phyloP scores from a whole-genome alignment of 2,329 filamentous ascomycete genomes.

The Alternaria metachromatica region DNA sequence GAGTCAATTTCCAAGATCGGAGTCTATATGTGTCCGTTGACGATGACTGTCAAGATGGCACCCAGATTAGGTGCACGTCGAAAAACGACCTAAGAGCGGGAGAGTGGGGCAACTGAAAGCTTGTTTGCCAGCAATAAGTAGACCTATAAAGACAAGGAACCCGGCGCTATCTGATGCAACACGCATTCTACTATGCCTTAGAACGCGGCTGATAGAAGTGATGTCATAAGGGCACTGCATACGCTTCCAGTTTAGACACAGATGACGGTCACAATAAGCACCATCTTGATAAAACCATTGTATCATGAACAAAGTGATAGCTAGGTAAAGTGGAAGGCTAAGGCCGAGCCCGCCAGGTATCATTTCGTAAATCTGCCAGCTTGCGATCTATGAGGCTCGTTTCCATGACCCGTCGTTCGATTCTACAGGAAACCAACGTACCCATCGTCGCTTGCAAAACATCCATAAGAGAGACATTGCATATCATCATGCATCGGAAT shows the following conservation, averaged over 20 bases:
- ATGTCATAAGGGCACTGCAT: not conserved
- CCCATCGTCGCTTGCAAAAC: conserved; percentile 19
- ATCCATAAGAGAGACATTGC: conserved; percentile 23
- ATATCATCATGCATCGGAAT: conserved; percentile 6
- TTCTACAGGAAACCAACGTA: conserved; percentile 22
- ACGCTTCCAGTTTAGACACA: not conserved
- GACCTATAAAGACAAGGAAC: not conserved
- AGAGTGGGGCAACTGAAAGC: conserved; percentile 3
- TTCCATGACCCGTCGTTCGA: conserved; percentile 34
- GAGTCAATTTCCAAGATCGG: not conserved
- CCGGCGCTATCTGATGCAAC: not conserved
- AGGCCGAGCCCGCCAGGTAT: conserved; percentile 46
- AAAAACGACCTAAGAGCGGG: not conserved
- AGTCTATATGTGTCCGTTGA: not conserved
- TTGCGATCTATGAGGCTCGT: conserved; percentile 26
- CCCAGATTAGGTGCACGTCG: not conserved
- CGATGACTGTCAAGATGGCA: not conserved
- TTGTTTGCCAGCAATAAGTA: not conserved
- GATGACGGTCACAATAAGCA: not conserved
- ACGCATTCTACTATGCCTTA: not conserved
- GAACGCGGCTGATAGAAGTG: not conserved
- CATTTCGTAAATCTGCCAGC: conserved; percentile 41
- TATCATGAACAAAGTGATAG: conserved; percentile 19
- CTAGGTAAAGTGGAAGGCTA: conserved; percentile 34
- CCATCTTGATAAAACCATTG: conserved; percentile 1